Percentiles rank a stretch among this genome's conserved stretches.
Conservation (phyloP, 1,284 basidiomycete genomes). For the Ceratobasidium sp. region DNA sequence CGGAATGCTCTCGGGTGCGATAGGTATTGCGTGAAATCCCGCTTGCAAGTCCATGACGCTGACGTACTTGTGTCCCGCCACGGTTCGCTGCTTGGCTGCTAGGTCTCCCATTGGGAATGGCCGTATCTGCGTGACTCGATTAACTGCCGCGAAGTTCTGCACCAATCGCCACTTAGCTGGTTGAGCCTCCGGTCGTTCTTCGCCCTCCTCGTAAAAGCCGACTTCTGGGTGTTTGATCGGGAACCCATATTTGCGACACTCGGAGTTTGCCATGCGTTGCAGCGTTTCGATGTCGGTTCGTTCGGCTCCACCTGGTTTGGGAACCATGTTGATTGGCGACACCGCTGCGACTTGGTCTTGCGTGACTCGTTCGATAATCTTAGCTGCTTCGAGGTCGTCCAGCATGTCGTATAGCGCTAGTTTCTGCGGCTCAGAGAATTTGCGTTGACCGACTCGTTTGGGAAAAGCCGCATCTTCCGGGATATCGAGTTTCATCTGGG, state of each 20-base stretch:
- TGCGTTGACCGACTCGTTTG: background rate
- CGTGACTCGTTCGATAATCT: background rate
- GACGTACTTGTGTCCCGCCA: slow-evolving; percentile 31
- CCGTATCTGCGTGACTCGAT: slow-evolving; percentile 45
- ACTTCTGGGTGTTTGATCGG: slow-evolving; percentile 7
- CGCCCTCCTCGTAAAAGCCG: background rate
- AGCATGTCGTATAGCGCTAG: background rate
- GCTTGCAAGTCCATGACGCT: slow-evolving; percentile 39
- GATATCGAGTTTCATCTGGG: slow-evolving; percentile 13
- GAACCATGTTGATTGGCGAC: slow-evolving; percentile 48
- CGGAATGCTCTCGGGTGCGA: background rate
- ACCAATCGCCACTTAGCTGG: slow-evolving; percentile 44
- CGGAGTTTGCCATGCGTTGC: slow-evolving; percentile 39
- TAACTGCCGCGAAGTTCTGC: slow-evolving; percentile 45
- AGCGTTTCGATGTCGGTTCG: slow-evolving; percentile 5
- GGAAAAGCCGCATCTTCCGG: slow-evolving; percentile 2
- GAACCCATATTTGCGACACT: slow-evolving; percentile 27
- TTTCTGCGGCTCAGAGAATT: slow-evolving; percentile 1
- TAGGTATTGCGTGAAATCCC: slow-evolving; percentile 39
- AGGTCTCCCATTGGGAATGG: slow-evolving; percentile 39
- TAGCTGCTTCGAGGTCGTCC: slow-evolving; percentile 5
- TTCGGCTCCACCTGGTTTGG: slow-evolving; percentile 42
- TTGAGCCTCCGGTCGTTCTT: background rate
- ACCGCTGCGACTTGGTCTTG: slow-evolving; percentile 15
- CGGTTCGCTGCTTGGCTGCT: slow-evolving; percentile 15